These are phyloP conservation scores for Moesziomyces antarcticus DNA, from an alignment of 1,284 basidiomycete genomes.

Conservation along the genomic window DNA sequence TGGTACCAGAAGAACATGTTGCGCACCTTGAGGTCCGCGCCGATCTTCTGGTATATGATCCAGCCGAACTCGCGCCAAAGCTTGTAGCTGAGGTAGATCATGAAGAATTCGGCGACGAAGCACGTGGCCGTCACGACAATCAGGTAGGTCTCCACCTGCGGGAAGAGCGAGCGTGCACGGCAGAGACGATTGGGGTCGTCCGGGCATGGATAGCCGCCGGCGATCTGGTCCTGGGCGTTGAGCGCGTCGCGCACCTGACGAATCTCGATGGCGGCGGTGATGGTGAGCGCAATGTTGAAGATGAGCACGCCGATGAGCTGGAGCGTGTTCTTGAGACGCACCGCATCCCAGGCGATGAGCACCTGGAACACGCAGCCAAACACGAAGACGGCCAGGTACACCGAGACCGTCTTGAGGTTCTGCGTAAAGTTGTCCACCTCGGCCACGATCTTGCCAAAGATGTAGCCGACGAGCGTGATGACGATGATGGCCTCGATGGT, in stretches of 20 bases:
- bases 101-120: slow-evolving; percentile 47
- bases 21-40: slow-evolving; percentile 50
- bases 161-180: slow-evolving; percentile 34
- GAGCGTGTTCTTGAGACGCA: slow-evolving; percentile 60
- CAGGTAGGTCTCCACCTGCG: slow-evolving; percentile 40
- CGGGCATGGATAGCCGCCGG: slow-evolving; percentile 36
- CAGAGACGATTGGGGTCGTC: slow-evolving; percentile 28
- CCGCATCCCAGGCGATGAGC: slow-evolving; percentile 55
- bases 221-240: slow-evolving; percentile 35
- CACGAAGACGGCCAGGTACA: slow-evolving; percentile 58
- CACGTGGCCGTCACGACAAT: slow-evolving; percentile 55
- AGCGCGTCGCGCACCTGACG: slow-evolving; percentile 54
- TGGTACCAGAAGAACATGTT: slow-evolving; percentile 59
- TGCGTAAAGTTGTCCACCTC: slow-evolving; percentile 46
- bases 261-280: slow-evolving; percentile 58
- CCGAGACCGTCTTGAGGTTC: slow-evolving; percentile 59
- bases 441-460: slow-evolving; percentile 48
- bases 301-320: slow-evolving; percentile 58
- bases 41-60: slow-evolving; percentile 61
- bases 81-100: slow-evolving; percentile 43
- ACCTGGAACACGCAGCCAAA: slow-evolving; percentile 58
- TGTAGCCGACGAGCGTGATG: slow-evolving; percentile 51
- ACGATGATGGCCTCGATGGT: slow-evolving; percentile 49
- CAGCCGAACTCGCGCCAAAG: slow-evolving; percentile 62
- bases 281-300: slow-evolving; percentile 57